Conservation (phyloP, 1,284 basidiomycete species). For the Cystobasidiaceae sp. region DNA sequence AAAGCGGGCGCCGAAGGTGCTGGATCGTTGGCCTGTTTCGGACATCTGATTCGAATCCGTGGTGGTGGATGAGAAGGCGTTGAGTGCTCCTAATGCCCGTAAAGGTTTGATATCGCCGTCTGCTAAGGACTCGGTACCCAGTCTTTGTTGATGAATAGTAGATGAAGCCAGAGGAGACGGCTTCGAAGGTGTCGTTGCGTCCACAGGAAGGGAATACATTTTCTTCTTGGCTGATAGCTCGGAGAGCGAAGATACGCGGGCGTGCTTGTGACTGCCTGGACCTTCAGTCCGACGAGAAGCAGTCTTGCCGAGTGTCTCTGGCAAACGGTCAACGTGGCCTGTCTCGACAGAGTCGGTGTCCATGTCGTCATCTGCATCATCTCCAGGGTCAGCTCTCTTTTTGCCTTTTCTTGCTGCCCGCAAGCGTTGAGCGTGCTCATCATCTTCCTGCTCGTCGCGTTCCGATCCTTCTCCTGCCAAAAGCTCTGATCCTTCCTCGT, state of each 20-base stretch:
- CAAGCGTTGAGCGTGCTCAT: background rate
- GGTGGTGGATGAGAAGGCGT: background rate
- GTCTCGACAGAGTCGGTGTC: too few species aligned
- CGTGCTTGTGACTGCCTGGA: background rate
- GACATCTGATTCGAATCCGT: background rate
- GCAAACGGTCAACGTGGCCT: too few species aligned
- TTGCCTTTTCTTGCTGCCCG: background rate
- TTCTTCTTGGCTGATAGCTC: slow-evolving; percentile 1
- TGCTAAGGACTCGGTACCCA: background rate
- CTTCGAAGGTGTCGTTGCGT: slow-evolving; percentile 5
- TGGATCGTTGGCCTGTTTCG: too few species aligned
- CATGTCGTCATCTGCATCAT: too few species aligned
- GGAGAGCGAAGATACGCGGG: background rate
- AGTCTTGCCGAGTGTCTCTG: too few species aligned
- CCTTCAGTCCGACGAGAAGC: background rate
- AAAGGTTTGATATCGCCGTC: slow-evolving; percentile 12
- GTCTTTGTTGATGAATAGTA: background rate
- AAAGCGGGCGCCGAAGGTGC: too few species aligned
- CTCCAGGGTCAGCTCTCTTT: background rate
- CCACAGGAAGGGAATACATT: background rate
- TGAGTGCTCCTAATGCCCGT: background rate
- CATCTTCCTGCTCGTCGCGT: background rate
- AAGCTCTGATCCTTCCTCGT: background rate
- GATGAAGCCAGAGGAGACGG: slow-evolving; percentile 1
- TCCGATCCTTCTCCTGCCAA: background rate